Evolutionary conservation across 1,284 basidiomycete genomes (phyloP), one percentile per base, ranked within the genome.

Genomic region (Malassezia yamatoensis): DNA sequence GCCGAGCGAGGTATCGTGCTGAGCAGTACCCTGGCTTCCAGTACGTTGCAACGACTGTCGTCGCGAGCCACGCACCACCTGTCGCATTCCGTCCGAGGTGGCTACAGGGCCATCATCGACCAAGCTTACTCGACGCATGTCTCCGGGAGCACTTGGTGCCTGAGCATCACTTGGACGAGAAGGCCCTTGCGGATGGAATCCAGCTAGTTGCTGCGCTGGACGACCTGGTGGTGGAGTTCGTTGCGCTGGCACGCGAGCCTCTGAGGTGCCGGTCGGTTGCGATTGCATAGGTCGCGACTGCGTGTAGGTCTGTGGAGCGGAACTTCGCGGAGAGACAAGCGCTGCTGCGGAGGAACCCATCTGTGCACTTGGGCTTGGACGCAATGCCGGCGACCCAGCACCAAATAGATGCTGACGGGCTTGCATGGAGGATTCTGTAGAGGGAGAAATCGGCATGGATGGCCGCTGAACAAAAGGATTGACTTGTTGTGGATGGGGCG

Each of bases 71-170:
- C 71, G 64, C 51, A 63, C 64, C 44, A 72, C 69, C 47, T 66
- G 69, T 38, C 69, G 61, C 41, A 72, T 59, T 29, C 65, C 60
- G 20, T 63, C 58, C 0, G 64, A 51, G 15, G 52, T 58, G 1
- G 68, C 65, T 16, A 72, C 68, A 42, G 72, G 72, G 2, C 72
- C 72, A 38, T 74, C 72, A 40, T 74, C 72, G 20, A 70, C 67
- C 32, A 74, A 53, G 41, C 63, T 67, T 59, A 73, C 66, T 21
- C 72, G 69, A 15, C 45, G 38, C 40, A 58, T 42, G 32, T 32
- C 34, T 16, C 32, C 20, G n/a, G 49, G 54, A 38, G 48, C 49
- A 20, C 32, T 7, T 5, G 37, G 3, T 36, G 60, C 59, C 33
- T 16, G 15, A 13, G 45, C 43, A n/a, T 18, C 24, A n/a, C 9